phyloP scores from a whole-genome alignment of 139 green algal species.

The Micractinium sp. region DNA sequence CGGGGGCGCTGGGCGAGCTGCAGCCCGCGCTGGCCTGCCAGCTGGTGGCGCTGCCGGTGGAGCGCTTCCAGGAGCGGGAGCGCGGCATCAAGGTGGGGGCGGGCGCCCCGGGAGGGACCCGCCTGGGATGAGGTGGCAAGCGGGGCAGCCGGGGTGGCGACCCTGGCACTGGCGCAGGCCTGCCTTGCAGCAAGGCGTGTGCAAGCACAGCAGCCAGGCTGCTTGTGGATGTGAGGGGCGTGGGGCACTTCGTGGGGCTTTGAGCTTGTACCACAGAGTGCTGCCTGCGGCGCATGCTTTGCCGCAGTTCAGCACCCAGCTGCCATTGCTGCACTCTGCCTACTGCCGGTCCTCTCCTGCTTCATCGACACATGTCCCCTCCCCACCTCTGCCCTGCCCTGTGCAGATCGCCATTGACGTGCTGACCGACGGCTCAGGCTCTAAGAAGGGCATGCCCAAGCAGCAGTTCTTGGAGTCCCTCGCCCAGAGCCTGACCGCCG shows the following conservation, averaged over 20 bases:
- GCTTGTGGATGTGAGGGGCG: too few relatives aligned
- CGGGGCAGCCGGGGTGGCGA: too few relatives aligned
- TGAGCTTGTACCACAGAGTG: not conserved
- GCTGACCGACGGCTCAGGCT: slow-evolving; percentile 2
- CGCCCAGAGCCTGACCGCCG: slow-evolving; percentile 32
- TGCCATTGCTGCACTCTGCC: not conserved
- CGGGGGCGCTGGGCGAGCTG: slow-evolving; percentile 29
- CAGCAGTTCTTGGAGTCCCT: slow-evolving; percentile 40
- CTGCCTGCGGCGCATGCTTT: not conserved
- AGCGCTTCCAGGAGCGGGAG: slow-evolving; percentile 29
- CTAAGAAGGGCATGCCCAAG: slow-evolving; percentile 23
- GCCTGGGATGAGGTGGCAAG: not conserved
- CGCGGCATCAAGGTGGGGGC: not conserved
- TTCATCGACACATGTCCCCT: not conserved
- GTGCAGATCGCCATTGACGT: slow-evolving; percentile 8
- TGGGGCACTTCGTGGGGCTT: not conserved
- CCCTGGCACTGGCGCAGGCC: not conserved
- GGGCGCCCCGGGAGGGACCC: not conserved
- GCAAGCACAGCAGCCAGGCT: not conserved
- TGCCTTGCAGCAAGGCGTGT: not conserved
- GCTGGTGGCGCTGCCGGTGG: slow-evolving; percentile 39
- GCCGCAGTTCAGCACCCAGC: not conserved
- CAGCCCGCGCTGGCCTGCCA: slow-evolving; percentile 44
- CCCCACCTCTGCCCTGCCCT: not conserved
- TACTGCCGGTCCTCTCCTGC: not conserved